phyloP scores from a whole-genome alignment of 2,329 filamentous ascomycete species.

The Sarocladium kiliense region DNA sequence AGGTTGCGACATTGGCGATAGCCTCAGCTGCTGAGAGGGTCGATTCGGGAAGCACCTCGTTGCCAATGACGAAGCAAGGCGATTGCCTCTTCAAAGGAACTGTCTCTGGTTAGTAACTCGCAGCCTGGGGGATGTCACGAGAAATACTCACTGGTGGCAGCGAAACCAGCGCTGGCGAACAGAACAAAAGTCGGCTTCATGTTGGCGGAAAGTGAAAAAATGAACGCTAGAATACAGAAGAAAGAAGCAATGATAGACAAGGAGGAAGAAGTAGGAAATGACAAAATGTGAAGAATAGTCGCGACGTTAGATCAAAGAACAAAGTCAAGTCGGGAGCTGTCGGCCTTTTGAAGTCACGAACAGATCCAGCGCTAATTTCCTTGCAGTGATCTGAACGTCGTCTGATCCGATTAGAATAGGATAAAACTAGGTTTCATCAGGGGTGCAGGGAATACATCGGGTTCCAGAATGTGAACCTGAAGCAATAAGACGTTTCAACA shows the following conservation, averaged over 20 bases:
- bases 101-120: neutral
- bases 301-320: neutral
- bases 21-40: constrained; percentile 34
- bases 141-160: neutral
- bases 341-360: neutral
- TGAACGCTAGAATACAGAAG: too few species aligned
- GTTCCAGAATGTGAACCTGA: constrained; percentile 2
- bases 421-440: neutral
- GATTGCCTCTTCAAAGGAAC: constrained; percentile 20
- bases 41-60: constrained; percentile 43
- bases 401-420: neutral
- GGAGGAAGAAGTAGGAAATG: neutral
- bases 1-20: constrained; percentile 42
- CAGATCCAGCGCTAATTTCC: too few species aligned
- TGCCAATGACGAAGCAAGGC: constrained; percentile 52
- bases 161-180: constrained; percentile 7
- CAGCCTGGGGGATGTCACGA: neutral
- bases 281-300: neutral
- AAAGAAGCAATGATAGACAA: neutral
- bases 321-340: neutral
- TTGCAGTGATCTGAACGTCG: neutral
- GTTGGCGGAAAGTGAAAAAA: neutral
- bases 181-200: constrained; percentile 2
- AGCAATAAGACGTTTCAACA: constrained; percentile 4
- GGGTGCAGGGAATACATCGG: neutral